A percentile compares a stretch with the other conserved stretches of the same genome.
These are phyloP conservation scores for Guadua angustifolia DNA, from an alignment of 176 grass and related monocot species.

Conservation along the genomic window DNA sequence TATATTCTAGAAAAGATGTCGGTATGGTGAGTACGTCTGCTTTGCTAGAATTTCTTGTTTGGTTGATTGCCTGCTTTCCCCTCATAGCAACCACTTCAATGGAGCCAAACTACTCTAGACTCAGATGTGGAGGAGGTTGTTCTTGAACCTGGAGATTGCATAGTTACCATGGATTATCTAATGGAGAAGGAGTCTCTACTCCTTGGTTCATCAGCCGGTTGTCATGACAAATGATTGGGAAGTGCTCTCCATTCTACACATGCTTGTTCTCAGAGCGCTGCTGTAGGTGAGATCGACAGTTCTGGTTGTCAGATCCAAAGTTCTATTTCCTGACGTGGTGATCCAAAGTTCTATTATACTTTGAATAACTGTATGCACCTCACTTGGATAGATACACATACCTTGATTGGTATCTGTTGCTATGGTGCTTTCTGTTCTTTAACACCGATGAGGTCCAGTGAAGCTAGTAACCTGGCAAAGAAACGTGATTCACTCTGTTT, in stretches of 20 bases:
- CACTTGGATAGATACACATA: conserved; percentile 75
- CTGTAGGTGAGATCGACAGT: conserved; percentile 32
- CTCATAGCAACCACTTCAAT: conserved; percentile 51
- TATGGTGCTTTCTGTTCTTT: conserved; percentile 22
- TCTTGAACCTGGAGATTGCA: conserved; percentile 66
- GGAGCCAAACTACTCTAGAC: conserved; percentile 52
- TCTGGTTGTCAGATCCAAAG: conserved; percentile 48
- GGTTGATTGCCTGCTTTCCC: conserved; percentile 30
- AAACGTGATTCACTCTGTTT: conserved; percentile 40
- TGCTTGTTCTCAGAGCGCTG: conserved; percentile 58
- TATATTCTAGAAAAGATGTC: background rate
- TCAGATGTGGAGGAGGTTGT: conserved; percentile 55
- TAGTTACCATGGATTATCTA: conserved; percentile 89
- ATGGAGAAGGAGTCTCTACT: conserved; percentile 93
- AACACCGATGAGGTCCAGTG: background rate
- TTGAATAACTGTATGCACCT: conserved; percentile 72
- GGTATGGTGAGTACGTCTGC: background rate
- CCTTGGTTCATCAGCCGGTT: conserved; percentile 73
- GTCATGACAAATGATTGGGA: conserved; percentile 94
- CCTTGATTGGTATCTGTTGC: conserved; percentile 66
- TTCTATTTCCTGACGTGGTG: conserved; percentile 85
- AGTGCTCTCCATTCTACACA: conserved; percentile 39
- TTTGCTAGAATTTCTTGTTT: conserved; percentile 10
- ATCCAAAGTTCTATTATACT: too few species aligned
- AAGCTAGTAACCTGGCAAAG: conserved; percentile 34